These are phyloP conservation scores for Nitzschia palea DNA, from an alignment of 108 stramenopile genomes.

Conservation along the genomic window DNA sequence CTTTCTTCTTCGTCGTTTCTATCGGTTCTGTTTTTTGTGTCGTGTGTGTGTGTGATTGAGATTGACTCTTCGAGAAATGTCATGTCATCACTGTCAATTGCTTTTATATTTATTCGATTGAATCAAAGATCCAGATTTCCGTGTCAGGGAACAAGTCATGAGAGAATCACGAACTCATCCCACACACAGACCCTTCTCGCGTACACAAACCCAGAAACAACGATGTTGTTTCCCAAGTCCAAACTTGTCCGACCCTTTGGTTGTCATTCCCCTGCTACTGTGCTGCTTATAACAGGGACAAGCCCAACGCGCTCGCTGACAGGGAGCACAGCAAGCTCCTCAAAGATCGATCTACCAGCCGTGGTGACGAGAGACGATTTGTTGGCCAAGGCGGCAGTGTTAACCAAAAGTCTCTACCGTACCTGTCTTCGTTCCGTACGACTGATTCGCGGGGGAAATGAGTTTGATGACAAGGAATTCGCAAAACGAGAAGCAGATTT, in stretches of 20 bases:
- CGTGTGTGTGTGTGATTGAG: not conserved
- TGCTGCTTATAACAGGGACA: not conserved
- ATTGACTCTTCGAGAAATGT: not conserved
- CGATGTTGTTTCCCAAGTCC: too few relatives aligned
- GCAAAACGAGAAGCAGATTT: constrained; percentile 49
- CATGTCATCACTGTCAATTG: not conserved
- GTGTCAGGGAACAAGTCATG: too few relatives aligned
- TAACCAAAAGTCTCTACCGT: constrained; percentile 71
- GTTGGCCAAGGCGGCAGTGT: constrained; percentile 54
- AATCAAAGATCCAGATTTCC: constrained; percentile 2
- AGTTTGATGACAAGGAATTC: constrained; percentile 75
- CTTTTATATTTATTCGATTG: not conserved
- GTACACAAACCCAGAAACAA: too few relatives aligned
- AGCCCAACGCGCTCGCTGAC: not conserved
- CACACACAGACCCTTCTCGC: too few relatives aligned
- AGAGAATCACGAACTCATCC: too few relatives aligned
- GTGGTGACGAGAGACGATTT: constrained; percentile 26
- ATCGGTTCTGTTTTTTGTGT: not conserved
- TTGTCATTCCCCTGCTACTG: too few relatives aligned
- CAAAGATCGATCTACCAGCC: not conserved
- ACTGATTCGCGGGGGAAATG: constrained; percentile 62
- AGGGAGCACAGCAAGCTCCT: not conserved
- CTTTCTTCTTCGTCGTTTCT: not conserved
- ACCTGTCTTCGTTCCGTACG: constrained; percentile 61
- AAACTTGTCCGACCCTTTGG: too few relatives aligned